Conservation (phyloP, 495 filamentous ascomycete genomes). For the Lepidopterella palustris region DNA sequence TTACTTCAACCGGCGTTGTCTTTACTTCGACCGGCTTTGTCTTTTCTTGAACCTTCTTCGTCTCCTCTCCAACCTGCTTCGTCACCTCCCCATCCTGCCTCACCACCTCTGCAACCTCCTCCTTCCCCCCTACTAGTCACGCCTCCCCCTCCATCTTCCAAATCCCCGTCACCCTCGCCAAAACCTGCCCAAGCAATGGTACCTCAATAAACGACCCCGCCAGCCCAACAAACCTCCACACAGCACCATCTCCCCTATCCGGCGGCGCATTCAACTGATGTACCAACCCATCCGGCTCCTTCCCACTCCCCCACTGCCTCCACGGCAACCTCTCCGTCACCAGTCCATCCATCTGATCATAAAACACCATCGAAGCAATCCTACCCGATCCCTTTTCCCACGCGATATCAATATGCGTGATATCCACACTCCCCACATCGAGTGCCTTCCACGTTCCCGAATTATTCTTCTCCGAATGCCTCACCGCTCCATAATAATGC, state of each 20-base stretch:
- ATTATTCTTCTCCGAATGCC: too few species aligned
- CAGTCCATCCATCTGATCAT: constrained; percentile 17
- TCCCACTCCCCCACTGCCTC: constrained; percentile 26
- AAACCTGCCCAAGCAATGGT: constrained; percentile 9
- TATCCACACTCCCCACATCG: constrained; percentile 20
- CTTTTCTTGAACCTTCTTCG: too few species aligned
- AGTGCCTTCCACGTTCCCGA: constrained; percentile 6
- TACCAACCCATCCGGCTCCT: constrained; percentile 19
- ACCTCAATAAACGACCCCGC: constrained; percentile 17
- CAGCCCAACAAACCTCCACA: constrained; percentile 25
- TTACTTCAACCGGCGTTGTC: too few species aligned
- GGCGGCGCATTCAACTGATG: constrained; percentile 19
- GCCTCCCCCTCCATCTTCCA: too few species aligned
- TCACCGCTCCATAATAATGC: too few species aligned
- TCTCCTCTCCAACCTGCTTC: too few species aligned
- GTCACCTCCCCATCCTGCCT: too few species aligned
- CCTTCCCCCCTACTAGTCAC: too few species aligned
- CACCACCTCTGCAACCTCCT: too few species aligned
- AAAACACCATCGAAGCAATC: constrained; percentile 24
- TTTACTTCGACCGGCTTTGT: too few species aligned
- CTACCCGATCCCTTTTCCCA: constrained; percentile 21
- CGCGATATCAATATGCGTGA: constrained; percentile 23
- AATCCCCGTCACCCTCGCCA: constrained; percentile 18
- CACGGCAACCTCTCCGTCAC: constrained; percentile 16
- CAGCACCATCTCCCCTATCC: constrained; percentile 23